These are phyloP conservation scores for Helotiales sp. DNA, from an alignment of 2,329 filamentous ascomycete genomes.

Conservation along the genomic window DNA sequence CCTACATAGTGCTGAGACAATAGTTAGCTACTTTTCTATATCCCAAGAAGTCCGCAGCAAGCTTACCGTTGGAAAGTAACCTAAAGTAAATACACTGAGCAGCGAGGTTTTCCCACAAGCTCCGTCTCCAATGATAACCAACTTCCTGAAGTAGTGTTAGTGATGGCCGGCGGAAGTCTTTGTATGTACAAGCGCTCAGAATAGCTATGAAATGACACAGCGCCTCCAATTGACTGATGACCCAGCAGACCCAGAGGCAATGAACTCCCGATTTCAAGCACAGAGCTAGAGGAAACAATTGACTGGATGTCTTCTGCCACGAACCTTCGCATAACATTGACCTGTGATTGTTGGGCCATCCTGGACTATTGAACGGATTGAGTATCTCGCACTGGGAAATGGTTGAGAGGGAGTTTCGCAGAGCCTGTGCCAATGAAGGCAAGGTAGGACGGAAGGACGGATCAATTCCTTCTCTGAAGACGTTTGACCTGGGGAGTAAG, in stretches of 20 bases:
- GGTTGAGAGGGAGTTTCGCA: constrained; percentile 8
- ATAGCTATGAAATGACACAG: background rate
- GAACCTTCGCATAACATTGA: constrained; percentile 48
- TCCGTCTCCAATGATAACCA: constrained; percentile 96
- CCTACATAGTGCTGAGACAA: constrained; percentile 49
- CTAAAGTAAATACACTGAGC: constrained; percentile 94
- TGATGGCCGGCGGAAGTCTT: background rate
- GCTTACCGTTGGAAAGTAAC: constrained; percentile 95
- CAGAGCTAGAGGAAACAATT: background rate
- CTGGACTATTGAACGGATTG: constrained; percentile 15
- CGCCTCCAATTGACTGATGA: background rate
- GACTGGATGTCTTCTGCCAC: constrained; percentile 11
- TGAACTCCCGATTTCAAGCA: background rate
- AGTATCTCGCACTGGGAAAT: background rate
- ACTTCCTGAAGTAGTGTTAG: constrained; percentile 61
- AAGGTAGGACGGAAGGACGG: constrained; percentile 10
- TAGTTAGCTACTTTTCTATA: constrained; percentile 13
- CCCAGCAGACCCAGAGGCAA: background rate
- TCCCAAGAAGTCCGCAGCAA: background rate
- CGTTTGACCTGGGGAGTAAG: constrained; percentile 11
- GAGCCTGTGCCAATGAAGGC: constrained; percentile 27
- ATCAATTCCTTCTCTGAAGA: constrained; percentile 7
- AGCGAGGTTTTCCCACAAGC: constrained; percentile 98
- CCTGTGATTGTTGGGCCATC: constrained; percentile 38
- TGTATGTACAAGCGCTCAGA: background rate